Evolutionary conservation across 2,329 filamentous ascomycete species (phyloP).

Genomic region (Clathrospora elynae): DNA sequence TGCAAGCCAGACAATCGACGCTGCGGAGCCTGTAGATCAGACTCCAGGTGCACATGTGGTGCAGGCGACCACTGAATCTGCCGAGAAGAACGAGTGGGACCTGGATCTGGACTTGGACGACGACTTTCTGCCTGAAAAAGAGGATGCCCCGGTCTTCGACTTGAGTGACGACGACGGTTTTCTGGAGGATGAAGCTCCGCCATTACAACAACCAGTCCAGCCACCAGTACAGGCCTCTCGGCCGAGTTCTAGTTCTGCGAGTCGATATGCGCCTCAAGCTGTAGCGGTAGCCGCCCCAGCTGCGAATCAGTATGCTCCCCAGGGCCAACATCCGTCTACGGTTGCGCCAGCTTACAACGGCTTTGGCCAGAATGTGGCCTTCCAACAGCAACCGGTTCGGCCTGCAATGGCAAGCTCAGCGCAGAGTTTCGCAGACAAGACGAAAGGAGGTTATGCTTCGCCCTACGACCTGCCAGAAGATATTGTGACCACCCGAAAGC

Average conservation of each 20-base stretch:
- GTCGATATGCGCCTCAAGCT: conserved; percentile 46
- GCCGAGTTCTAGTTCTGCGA: conserved; percentile 24
- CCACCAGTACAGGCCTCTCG: conserved; percentile 22
- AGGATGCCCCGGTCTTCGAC: conserved; percentile 61
- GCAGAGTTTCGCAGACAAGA: conserved; percentile 87
- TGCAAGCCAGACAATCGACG: conserved; percentile 21
- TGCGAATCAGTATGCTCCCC: conserved; percentile 57
- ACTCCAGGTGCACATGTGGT: conserved; percentile 30
- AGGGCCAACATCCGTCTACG: conserved; percentile 55
- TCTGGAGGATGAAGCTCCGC: conserved; percentile 68
- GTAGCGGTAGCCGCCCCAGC: conserved; percentile 31
- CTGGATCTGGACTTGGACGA: conserved; percentile 86
- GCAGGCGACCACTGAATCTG: conserved; percentile 18
- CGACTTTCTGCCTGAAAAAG: conserved; percentile 66
- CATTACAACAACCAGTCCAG: conserved; percentile 25
- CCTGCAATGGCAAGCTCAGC: conserved; percentile 57
- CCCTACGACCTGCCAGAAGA: conserved; percentile 96
- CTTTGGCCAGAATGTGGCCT: conserved; percentile 36
- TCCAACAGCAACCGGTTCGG: conserved; percentile 46
- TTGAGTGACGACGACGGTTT: conserved; percentile 87
- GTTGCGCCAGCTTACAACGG: conserved; percentile 37
- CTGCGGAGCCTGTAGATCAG: conserved; percentile 23
- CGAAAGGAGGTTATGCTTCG: conserved; percentile 89
- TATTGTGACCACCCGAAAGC: conserved; percentile 73
- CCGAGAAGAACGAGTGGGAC: conserved; percentile 73